phyloP scores from a whole-genome alignment of 805 yeast genomes.

The Saitoella complicata region DNA sequence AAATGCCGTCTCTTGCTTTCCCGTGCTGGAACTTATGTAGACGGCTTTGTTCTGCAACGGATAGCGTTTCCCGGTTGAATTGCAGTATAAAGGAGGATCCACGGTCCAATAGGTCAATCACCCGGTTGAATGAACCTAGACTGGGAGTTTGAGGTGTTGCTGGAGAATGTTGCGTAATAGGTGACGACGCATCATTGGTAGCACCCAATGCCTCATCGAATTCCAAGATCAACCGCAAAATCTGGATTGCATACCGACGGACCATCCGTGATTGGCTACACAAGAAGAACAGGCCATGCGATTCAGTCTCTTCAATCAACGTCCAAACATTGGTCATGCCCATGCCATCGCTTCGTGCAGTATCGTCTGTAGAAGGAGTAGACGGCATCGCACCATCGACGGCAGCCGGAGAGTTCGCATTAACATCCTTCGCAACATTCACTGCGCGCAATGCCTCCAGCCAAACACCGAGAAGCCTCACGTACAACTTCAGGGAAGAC shows the following conservation, averaged over 20 bases:
- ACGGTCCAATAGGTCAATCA: too few relatives aligned
- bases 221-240: constrained; percentile 62
- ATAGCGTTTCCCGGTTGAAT: constrained; percentile 24
- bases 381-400: too few relatives aligned
- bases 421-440: too few relatives aligned
- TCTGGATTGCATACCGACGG: constrained; percentile 58
- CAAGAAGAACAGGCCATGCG: constrained; percentile 80
- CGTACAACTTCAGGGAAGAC: constrained; percentile 34
- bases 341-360: constrained; percentile 36
- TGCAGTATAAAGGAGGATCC: too few relatives aligned
- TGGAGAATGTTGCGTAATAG: too few relatives aligned
- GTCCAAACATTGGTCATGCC: constrained; percentile 70
- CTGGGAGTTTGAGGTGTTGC: too few relatives aligned
- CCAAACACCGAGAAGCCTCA: constrained; percentile 74
- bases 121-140: too few relatives aligned
- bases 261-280: constrained; percentile 73
- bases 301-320: constrained; percentile 86
- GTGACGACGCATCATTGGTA: too few relatives aligned
- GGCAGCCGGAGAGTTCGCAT: too few relatives aligned
- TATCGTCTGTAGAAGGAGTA: constrained; percentile 19
- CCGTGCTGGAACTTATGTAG: constrained; percentile 37
- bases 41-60: constrained; percentile 62
- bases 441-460: constrained; percentile 37
- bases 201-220: constrained; percentile 73
- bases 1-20: constrained; percentile 35